Conservation (phyloP, 805 yeast species). For the Pichia ethanolica region DNA sequence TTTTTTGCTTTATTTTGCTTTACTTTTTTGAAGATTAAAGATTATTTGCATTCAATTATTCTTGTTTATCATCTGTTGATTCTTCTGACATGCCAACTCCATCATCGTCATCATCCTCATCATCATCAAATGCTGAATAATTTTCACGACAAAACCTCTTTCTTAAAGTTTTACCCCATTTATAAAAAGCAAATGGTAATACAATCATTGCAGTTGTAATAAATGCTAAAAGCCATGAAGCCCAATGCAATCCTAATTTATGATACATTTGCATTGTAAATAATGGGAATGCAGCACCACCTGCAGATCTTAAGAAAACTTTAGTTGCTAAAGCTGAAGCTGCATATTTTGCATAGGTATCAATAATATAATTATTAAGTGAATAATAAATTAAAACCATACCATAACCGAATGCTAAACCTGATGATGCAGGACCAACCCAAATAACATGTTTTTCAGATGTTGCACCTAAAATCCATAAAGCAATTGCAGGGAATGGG, state of each 20-base stretch:
- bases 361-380: slow-evolving; percentile 76
- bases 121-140: slow-evolving; percentile 33
- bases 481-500: slow-evolving; percentile 73
- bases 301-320: slow-evolving; percentile 72
- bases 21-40: neutral
- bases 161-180: slow-evolving; percentile 58
- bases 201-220: slow-evolving; percentile 69
- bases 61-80: neutral
- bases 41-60: neutral
- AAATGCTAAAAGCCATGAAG: slow-evolving; percentile 70
- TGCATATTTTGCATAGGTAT: slow-evolving; percentile 76
- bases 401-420: slow-evolving; percentile 53
- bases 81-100: slow-evolving; percentile 1
- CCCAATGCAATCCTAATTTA: slow-evolving; percentile 71
- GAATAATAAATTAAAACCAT: slow-evolving; percentile 55
- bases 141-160: slow-evolving; percentile 60
- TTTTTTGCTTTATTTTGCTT: neutral
- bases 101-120: slow-evolving; percentile 9
- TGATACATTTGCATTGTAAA: slow-evolving; percentile 78
- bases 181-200: slow-evolving; percentile 65
- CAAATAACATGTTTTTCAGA: slow-evolving; percentile 58
- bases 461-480: slow-evolving; percentile 78
- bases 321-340: slow-evolving; percentile 78
- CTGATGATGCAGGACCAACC: slow-evolving; percentile 58
- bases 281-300: slow-evolving; percentile 82